Percentiles rank a stretch among this genome's conserved stretches.
phyloP scores from a whole-genome alignment of 768 basidiomycete genomes.

The Pulveroboletus sp. region DNA sequence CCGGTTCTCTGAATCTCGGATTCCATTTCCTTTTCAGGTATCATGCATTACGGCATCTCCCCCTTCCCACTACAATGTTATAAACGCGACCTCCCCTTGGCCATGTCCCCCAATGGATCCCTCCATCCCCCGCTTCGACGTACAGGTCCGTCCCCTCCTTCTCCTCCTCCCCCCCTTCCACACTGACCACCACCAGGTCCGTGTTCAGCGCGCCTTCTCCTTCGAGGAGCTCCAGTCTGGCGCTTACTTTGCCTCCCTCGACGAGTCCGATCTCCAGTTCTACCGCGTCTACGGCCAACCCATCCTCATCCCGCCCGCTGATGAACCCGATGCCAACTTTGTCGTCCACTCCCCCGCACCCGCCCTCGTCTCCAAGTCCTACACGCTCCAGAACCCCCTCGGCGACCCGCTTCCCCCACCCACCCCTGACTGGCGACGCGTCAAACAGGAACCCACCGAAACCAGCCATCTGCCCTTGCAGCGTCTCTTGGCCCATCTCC shows the following conservation, averaged over 20 bases:
- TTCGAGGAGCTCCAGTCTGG: conserved; percentile 36
- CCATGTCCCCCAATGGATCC: conserved; percentile 15
- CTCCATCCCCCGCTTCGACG: conserved; percentile 17
- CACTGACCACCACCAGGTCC: conserved; percentile 16
- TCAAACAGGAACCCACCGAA: conserved; percentile 28
- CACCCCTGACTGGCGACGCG: conserved; percentile 17
- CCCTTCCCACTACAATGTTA: conserved; percentile 30
- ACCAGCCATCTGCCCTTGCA: conserved; percentile 20
- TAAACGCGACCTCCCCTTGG: conserved; percentile 21
- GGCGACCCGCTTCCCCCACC: conserved; percentile 15
- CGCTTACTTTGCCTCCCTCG: conserved; percentile 26
- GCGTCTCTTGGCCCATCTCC: conserved; percentile 11
- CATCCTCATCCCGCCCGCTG: conserved; percentile 26
- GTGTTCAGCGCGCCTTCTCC: conserved; percentile 30
- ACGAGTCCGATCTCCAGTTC: conserved; percentile 33
- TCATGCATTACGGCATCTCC: neutral
- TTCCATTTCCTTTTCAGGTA: neutral
- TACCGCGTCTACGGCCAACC: conserved; percentile 32
- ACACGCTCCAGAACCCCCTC: conserved; percentile 27
- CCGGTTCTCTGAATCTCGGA: neutral
- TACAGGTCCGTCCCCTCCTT: conserved; percentile 13
- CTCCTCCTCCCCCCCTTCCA: neutral
- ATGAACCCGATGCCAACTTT: conserved; percentile 22
- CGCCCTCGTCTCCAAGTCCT: conserved; percentile 23
- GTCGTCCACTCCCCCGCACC: conserved; percentile 6